Conservation (phyloP, 2,329 filamentous ascomycete genomes). For the Amylocarpus encephaloides region DNA sequence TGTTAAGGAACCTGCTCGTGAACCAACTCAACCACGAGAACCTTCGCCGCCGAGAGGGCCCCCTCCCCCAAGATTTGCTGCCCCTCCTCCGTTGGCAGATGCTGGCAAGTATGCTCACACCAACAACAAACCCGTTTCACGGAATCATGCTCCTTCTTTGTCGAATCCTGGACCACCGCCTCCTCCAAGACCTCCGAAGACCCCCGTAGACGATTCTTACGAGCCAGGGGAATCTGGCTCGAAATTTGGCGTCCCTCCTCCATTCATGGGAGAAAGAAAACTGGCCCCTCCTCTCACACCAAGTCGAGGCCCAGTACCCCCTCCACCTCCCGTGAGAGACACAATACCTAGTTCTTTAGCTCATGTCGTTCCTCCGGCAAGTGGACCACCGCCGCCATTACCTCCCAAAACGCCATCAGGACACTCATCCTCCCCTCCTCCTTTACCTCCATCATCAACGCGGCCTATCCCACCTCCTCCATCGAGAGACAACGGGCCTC, state of each 20-base stretch:
- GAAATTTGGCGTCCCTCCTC: constrained; percentile 72
- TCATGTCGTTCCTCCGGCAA: constrained; percentile 33
- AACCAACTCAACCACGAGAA: constrained; percentile 60
- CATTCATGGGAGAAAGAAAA: constrained; percentile 62
- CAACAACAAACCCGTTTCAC: constrained; percentile 37
- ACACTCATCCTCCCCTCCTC: constrained; percentile 40
- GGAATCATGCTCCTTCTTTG: constrained; percentile 43
- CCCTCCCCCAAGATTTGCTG: constrained; percentile 66
- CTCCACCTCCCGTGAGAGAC: constrained; percentile 54
- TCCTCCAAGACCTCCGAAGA: constrained; percentile 63
- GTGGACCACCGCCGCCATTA: constrained; percentile 35
- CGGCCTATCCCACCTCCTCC: constrained; percentile 50
- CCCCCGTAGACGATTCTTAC: constrained; percentile 60
- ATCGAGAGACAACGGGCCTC: constrained; percentile 29
- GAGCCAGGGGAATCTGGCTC: constrained; percentile 39
- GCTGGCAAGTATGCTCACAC: constrained; percentile 76
- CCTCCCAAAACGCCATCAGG: constrained; percentile 39
- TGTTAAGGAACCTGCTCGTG: constrained; percentile 41
- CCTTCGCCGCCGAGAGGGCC: constrained; percentile 57
- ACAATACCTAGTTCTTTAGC: constrained; percentile 44
- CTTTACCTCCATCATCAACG: constrained; percentile 44
- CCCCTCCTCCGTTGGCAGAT: constrained; percentile 81
- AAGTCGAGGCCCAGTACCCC: constrained; percentile 63
- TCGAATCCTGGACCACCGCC: constrained; percentile 56
- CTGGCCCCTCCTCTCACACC: constrained; percentile 70